These are phyloP conservation scores for Metschnikowia chrysomelidarum DNA, from an alignment of 805 yeast species.

Conservation along the genomic window DNA sequence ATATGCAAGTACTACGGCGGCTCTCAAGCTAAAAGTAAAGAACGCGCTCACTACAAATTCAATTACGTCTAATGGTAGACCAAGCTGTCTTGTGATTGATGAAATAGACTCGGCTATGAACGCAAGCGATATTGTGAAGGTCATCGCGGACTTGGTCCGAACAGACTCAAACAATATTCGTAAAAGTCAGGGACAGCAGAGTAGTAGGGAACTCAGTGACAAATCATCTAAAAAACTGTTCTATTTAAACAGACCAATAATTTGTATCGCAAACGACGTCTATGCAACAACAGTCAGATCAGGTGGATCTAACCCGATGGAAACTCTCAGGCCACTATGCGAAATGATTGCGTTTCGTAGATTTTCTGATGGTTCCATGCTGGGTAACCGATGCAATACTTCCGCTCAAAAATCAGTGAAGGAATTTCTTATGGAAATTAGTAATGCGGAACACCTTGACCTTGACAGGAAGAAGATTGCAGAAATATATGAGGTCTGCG, in stretches of 20 bases:
- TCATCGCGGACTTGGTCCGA: slow-evolving; percentile 57
- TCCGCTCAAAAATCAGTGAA: slow-evolving; percentile 35
- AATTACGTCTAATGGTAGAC: slow-evolving; percentile 64
- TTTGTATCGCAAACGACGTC: slow-evolving; percentile 88
- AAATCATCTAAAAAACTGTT: slow-evolving; percentile 38
- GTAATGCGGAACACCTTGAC: slow-evolving; percentile 51
- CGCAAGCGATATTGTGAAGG: slow-evolving; percentile 35
- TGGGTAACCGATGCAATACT: slow-evolving; percentile 25
- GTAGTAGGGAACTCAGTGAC: slow-evolving; percentile 14
- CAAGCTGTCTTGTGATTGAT: slow-evolving; percentile 82
- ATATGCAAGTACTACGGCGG: slow-evolving; percentile 26
- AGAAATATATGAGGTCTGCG: slow-evolving; percentile 66
- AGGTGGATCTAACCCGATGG: slow-evolving; percentile 54
- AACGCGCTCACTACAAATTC: slow-evolving; percentile 61
- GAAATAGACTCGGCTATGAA: slow-evolving; percentile 67
- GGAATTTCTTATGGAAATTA: slow-evolving; percentile 45
- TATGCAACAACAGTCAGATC: slow-evolving; percentile 38
- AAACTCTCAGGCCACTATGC: slow-evolving; percentile 66
- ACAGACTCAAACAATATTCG: slow-evolving; percentile 41
- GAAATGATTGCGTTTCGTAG: slow-evolving; percentile 68
- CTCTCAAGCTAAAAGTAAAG: slow-evolving; percentile 34
- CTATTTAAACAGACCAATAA: slow-evolving; percentile 71
- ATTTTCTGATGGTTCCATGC: slow-evolving; percentile 43
- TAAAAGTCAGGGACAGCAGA: slow-evolving; percentile 3
- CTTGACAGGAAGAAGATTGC: slow-evolving; percentile 52